Evolutionary conservation across 1,284 basidiomycete genomes (phyloP).

Genomic region (Grifola frondosa): DNA sequence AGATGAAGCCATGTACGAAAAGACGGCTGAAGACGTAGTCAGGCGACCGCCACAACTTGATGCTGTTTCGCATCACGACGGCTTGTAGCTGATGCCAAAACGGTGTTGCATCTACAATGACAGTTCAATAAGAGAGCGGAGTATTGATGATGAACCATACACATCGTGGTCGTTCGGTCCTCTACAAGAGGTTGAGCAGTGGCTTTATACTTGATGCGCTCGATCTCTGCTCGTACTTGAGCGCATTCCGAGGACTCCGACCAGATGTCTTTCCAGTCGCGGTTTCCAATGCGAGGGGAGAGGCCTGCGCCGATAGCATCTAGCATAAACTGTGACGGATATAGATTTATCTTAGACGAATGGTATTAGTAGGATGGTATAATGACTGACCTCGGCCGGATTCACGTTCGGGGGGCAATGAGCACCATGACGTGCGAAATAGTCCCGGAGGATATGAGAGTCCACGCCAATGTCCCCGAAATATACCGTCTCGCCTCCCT

Average conservation of each 20-base stretch:
- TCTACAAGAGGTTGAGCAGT: conserved; percentile 20
- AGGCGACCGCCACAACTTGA: conserved; percentile 80
- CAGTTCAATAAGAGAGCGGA: not conserved
- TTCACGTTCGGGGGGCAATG: conserved; percentile 56
- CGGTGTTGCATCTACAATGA: conserved; percentile 65
- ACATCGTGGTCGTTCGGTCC: conserved; percentile 26
- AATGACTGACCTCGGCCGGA: conserved; percentile 29
- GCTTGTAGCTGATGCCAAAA: conserved; percentile 78
- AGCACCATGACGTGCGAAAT: conserved; percentile 71
- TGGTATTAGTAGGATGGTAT: no score
- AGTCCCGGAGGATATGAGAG: conserved; percentile 58
- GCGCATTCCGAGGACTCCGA: conserved; percentile 46
- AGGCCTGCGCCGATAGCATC: conserved; percentile 41
- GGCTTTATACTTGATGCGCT: conserved; percentile 34
- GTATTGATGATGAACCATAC: conserved; percentile 22
- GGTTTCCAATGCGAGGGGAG: conserved; percentile 50
- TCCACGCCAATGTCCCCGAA: conserved; percentile 78
- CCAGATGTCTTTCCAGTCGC: conserved; percentile 69
- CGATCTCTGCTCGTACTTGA: conserved; percentile 34
- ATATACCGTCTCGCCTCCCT: conserved; percentile 72
- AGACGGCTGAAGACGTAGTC: conserved; percentile 84
- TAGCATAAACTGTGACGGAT: conserved; percentile 32
- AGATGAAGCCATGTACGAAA: conserved; percentile 76
- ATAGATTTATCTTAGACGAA: no score
- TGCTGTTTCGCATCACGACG: conserved; percentile 74